Percentiles rank a stretch among this genome's conserved stretches.
These are phyloP conservation scores for Papiliotrema terrestris DNA, from an alignment of 1,284 basidiomycete species.

Conservation along the genomic window DNA sequence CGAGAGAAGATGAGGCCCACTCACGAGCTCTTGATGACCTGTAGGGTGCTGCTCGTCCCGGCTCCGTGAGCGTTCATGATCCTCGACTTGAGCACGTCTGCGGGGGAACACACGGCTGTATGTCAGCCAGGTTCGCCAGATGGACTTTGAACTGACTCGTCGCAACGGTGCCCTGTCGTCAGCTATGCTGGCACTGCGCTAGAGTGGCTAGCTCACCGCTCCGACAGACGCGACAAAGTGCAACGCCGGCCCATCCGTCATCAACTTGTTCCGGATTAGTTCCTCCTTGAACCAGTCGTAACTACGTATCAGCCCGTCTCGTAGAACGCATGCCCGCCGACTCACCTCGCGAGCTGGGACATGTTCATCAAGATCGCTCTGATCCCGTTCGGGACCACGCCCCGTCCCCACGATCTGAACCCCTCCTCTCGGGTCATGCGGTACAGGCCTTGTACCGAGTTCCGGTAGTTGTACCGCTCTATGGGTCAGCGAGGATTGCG, in stretches of 20 bases:
- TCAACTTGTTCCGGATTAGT: slow-evolving; percentile 64
- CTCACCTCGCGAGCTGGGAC: slow-evolving; percentile 79
- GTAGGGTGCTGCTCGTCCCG: slow-evolving; percentile 68
- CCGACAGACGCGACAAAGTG: slow-evolving; percentile 83
- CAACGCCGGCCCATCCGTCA: slow-evolving; percentile 72
- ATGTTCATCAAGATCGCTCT: slow-evolving; percentile 87
- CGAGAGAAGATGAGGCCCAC: background rate
- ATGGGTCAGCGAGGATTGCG: background rate
- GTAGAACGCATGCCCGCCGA: background rate
- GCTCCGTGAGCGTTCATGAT: slow-evolving; percentile 87
- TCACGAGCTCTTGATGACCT: slow-evolving; percentile 64
- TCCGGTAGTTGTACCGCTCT: slow-evolving; percentile 79
- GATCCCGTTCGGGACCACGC: slow-evolving; percentile 80
- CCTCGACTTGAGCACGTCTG: slow-evolving; percentile 78
- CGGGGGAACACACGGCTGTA: slow-evolving; percentile 77
- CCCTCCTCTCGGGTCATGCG: slow-evolving; percentile 86
- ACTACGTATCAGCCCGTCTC: slow-evolving; percentile 47
- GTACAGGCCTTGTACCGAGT: slow-evolving; percentile 77
- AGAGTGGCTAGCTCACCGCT: slow-evolving; percentile 57
- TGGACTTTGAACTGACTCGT: slow-evolving; percentile 54
- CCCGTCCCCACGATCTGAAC: slow-evolving; percentile 65
- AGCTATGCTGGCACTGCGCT: background rate
- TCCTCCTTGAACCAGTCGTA: slow-evolving; percentile 88
- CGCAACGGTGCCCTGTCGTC: slow-evolving; percentile 72
- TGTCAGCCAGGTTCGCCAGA: slow-evolving; percentile 5